Evolutionary conservation across 495 filamentous ascomycete species (phyloP), one percentile per base, ranked within the genome.

Genomic region (Talaromyces adpressus): DNA sequence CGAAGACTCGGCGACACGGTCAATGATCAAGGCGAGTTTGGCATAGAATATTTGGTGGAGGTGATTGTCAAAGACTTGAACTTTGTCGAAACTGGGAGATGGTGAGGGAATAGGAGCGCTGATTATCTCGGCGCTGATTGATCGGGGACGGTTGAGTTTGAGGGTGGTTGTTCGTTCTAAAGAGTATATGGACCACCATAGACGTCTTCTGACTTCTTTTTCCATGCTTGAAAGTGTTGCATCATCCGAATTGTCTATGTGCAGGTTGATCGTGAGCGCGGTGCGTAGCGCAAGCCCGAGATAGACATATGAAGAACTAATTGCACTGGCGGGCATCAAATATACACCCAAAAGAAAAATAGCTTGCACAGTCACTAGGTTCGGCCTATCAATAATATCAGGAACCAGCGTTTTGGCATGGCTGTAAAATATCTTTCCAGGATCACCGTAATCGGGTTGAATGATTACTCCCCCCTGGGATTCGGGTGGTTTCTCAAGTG

Each of bases 231-330:
- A 41, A 1, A 41, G 36, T 5, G 36, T 16, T 2, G 4, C 4
- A 16, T 41, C 36, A 2, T 41, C 36, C 12, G 36, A 41, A 16
- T 41, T 41, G 54, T 27, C 20, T 8, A 67, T 77, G 49, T 84
- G 80, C 39, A 84, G 73, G 3, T 80, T 80, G 0, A 84, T 69
- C 6, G 75, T 79, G 56, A 84, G 81, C 3, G 79, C 79, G 76
- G 82, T 81, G 27, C 80, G 78, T 14, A 82, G 64, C 18, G 80
- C 79, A 51, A 81, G 74, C 20, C 81, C 81, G 20, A 81, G 59
- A 23, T 68, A 73, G 16, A 68, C 52, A 47, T 71, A 73, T 8
- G 69, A 68, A 30, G 66, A 66, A 11, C 66, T 69, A 34, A 67
- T 64, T 0, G 71, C 67, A 54, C 62, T 65, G 39, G 65, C 67